Evolutionary conservation across 2,329 filamentous ascomycete genomes (phyloP).

Genomic region (Alternaria gaisen): DNA sequence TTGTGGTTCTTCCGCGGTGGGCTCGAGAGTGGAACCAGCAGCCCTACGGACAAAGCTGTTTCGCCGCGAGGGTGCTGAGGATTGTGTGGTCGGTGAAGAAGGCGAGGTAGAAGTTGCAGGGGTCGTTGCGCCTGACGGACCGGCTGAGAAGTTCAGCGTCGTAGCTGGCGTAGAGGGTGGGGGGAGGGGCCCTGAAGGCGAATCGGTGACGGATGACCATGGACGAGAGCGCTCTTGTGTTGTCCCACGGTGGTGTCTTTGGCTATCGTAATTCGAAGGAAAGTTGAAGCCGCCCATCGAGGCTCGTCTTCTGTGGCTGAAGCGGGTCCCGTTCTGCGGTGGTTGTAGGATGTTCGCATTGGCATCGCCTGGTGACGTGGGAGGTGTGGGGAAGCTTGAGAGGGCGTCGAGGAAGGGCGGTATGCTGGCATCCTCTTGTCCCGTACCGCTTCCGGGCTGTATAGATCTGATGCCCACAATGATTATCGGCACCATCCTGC

Average conservation of each 20-base stretch:
- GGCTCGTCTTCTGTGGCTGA: slow-evolving; percentile 62
- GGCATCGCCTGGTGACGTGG: slow-evolving; percentile 57
- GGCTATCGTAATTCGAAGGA: slow-evolving; percentile 61
- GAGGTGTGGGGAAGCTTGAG: slow-evolving; percentile 58
- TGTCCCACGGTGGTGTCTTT: slow-evolving; percentile 60
- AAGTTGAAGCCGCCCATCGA: slow-evolving; percentile 64
- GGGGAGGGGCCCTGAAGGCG: slow-evolving; percentile 66
- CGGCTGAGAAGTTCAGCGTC: slow-evolving; percentile 64
- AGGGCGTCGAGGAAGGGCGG: slow-evolving; percentile 61
- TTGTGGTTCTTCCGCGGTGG: slow-evolving; percentile 54
- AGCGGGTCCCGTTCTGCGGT: slow-evolving; percentile 63
- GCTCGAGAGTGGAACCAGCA: slow-evolving; percentile 53
- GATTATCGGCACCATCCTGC: slow-evolving; percentile 72
- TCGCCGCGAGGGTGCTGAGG: slow-evolving; percentile 49
- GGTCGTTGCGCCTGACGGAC: slow-evolving; percentile 61
- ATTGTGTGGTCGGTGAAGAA: slow-evolving; percentile 48
- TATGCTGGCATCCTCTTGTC: slow-evolving; percentile 54
- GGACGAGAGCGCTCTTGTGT: slow-evolving; percentile 53
- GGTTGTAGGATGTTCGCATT: slow-evolving; percentile 62
- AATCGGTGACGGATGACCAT: slow-evolving; percentile 61
- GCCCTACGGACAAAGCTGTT: slow-evolving; percentile 52
- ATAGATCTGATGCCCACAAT: slow-evolving; percentile 75
- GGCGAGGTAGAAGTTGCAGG: slow-evolving; percentile 45
- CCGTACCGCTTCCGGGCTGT: slow-evolving; percentile 60
- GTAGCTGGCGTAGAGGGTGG: slow-evolving; percentile 69